Evolutionary conservation across 1,284 basidiomycete species (phyloP), one percentile per base, ranked within the genome.

Genomic region (Microbotryum intermedium): DNA sequence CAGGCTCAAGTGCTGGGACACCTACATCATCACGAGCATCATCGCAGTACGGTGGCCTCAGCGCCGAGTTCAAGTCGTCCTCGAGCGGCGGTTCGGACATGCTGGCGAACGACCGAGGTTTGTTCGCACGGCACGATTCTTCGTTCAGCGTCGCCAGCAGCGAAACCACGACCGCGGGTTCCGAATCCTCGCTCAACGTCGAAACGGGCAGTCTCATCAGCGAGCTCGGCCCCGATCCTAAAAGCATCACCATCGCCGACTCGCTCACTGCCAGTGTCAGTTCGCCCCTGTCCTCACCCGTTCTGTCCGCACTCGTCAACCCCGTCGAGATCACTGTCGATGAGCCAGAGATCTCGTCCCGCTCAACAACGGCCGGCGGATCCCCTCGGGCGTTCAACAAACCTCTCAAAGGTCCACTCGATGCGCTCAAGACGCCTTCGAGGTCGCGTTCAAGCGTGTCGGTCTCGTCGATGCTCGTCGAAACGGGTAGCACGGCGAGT

Each of bases 151-250:
- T 39, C 34, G 34, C 34, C 1, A 39, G 34, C 13, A 39, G 34
- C 34, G 34, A 39, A 16, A 39, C 34, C 16, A 62, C 65, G 3
- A 55, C 59, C 28, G 58, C 56, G 20, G 43, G 55, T 20, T 66
- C 65, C 5, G 60, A 62, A 18, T 65, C 63, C 18, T 60, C 58
- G 1, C 60, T 67, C 63, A 50, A 53, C 26, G 66, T 67, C 54
- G 66, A 67, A 47, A 62, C 58, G 5, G 66, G 66, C 10, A 61
- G 59, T 42, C 25, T 60, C 26, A 50, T 47, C 29, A 60, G 56
- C 54, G 66, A 62, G 25, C 51, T 50, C 11, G 58, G 20, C 11
- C 43, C 43, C 23, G 50, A 51, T n/a, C 28, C 56, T 13, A 34
- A 26, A 39, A 34, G 28, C 21, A 42, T 39, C 9, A 46, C 49